A percentile compares a stretch with the other conserved stretches of the same genome.
phyloP scores from a whole-genome alignment of 129 eudicot genomes.

The Chrysanthemum makinoi region DNA sequence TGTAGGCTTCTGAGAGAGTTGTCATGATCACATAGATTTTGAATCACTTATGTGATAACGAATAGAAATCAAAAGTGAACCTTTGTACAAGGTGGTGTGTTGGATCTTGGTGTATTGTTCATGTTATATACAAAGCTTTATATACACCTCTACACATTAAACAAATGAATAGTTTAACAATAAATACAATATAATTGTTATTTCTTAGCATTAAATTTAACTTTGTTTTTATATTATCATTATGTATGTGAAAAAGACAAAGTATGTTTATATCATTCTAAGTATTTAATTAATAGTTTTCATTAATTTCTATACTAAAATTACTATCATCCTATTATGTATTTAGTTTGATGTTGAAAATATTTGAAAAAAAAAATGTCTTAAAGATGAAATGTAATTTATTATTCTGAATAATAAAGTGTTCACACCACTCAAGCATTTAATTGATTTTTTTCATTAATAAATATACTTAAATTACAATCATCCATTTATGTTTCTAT shows the following conservation, averaged over 20 bases:
- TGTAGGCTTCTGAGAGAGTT: constrained; percentile 44
- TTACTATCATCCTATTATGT: no score
- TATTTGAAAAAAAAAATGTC: no score
- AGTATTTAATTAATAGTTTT: no score
- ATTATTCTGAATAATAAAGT: no score
- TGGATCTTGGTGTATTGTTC: constrained; percentile 3
- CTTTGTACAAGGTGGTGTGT: not conserved
- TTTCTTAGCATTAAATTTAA: not conserved
- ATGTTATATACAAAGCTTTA: no score
- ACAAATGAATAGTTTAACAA: not conserved
- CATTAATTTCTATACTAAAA: no score
- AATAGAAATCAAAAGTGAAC: constrained; percentile 1
- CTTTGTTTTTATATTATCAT: not conserved
- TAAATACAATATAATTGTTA: not conserved
- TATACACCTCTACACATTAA: not conserved
- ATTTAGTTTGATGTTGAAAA: no score
- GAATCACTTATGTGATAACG: not conserved
- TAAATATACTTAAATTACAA: not conserved
- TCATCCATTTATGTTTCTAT: no score
- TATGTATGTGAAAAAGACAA: not conserved
- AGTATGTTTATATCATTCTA: no score
- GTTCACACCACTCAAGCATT: no score
- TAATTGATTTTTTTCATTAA: not conserved
- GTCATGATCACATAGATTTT: constrained; percentile 24
- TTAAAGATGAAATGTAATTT: no score